Evolutionary conservation across 345 rosid species (phyloP).

Genomic region (Balakata baccata): DNA sequence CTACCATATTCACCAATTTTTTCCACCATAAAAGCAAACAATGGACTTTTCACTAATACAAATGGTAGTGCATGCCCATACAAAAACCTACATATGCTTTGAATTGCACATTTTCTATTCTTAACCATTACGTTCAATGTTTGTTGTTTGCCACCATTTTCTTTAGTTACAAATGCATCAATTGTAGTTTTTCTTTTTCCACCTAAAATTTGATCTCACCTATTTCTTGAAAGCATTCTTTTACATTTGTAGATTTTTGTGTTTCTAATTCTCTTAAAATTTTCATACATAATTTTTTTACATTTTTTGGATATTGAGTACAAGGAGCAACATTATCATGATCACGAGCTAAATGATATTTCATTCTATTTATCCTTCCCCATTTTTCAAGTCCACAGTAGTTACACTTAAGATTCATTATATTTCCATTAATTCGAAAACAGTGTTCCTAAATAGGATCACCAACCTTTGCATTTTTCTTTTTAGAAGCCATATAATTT

Average conservation of each 20-base stretch:
- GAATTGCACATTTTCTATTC: too few species aligned
- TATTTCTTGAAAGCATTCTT: too few species aligned
- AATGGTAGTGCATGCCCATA: too few species aligned
- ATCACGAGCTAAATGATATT: not conserved
- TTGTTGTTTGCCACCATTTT: not conserved
- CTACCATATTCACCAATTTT: too few species aligned
- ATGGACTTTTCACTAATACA: too few species aligned
- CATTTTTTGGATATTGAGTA: too few species aligned
- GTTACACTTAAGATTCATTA: not conserved
- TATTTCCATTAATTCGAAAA: not conserved
- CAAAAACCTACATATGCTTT: not conserved
- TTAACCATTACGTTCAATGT: not conserved
- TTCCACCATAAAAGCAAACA: too few species aligned
- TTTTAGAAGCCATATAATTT: not conserved
- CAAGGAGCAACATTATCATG: not conserved
- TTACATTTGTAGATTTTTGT: too few species aligned
- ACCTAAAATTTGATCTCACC: too few species aligned
- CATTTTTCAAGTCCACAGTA: conserved; percentile 5
- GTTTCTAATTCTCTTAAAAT: too few species aligned
- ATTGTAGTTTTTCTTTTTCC: too few species aligned
- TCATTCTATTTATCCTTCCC: conserved; percentile 5
- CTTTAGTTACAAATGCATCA: not conserved
- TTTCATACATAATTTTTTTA: too few species aligned
- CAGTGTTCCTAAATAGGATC: conserved; percentile 7
- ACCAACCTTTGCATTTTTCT: not conserved